A percentile compares a stretch with the other conserved stretches of the same genome.
Conservation (phyloP, 2,329 filamentous ascomycete species). For the Fusarium redolens region DNA sequence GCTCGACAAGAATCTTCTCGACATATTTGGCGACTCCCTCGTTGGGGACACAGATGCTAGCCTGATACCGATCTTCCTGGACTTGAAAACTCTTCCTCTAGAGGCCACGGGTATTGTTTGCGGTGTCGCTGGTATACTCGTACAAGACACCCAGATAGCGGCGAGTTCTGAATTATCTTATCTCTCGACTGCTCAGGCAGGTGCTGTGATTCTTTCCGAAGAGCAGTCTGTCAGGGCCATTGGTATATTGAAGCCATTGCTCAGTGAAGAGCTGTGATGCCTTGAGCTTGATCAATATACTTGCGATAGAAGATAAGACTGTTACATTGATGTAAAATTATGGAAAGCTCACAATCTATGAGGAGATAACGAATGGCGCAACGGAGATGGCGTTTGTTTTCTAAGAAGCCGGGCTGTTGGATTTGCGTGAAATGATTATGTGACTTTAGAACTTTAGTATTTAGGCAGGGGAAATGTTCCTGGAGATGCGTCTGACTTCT, state of each 20-base stretch:
- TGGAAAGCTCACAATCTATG: constrained; percentile 10
- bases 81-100: constrained; percentile 81
- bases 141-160: constrained; percentile 72
- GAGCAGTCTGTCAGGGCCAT: constrained; percentile 80
- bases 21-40: constrained; percentile 76
- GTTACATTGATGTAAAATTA: constrained; percentile 25
- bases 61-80: constrained; percentile 87
- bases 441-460: constrained; percentile 5
- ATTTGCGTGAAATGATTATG: neutral
- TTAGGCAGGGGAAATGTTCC: constrained; percentile 26
- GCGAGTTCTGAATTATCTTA: constrained; percentile 84
- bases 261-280: constrained; percentile 51
- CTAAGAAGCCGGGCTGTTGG: constrained; percentile 1
- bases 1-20: constrained; percentile 74
- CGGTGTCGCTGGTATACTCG: constrained; percentile 86
- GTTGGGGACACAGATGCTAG: constrained; percentile 79
- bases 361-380: constrained; percentile 17
- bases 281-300: neutral
- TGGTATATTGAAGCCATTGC: constrained; percentile 70
- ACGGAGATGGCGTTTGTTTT: constrained; percentile 32
- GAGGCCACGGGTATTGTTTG: constrained; percentile 96
- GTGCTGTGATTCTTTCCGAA: constrained; percentile 86
- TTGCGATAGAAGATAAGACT: neutral
- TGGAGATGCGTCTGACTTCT: constrained; percentile 18
- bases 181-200: constrained; percentile 86